A percentile compares a stretch with the other conserved stretches of the same genome.
phyloP scores from a whole-genome alignment of 1,139 yeast species.

The Debaryomycetaceae sp. region DNA sequence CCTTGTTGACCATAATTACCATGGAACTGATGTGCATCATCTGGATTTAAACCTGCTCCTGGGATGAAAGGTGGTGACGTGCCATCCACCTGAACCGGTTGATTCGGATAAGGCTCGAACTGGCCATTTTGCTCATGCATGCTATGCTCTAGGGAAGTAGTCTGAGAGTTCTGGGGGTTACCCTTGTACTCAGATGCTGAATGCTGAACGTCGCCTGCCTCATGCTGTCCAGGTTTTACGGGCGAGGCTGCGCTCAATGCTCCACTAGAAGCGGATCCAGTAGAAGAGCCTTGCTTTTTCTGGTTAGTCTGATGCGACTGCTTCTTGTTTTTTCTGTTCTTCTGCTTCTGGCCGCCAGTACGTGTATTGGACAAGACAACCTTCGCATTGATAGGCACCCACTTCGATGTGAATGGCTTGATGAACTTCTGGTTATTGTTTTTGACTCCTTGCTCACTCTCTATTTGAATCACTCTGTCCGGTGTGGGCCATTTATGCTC shows the following conservation, averaged over 20 bases:
- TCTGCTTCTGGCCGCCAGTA: constrained; percentile 25
- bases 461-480: constrained; percentile 26
- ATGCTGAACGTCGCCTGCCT: background rate
- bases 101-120: background rate
- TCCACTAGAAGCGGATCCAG: background rate
- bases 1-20: constrained; percentile 5
- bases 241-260: background rate
- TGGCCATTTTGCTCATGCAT: background rate
- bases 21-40: constrained; percentile 1
- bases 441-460: constrained; percentile 18
- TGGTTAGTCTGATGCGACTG: constrained; percentile 8
- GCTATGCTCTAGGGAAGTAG: background rate
- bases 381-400: constrained; percentile 86
- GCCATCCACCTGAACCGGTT: background rate
- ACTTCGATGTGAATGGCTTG: constrained; percentile 69
- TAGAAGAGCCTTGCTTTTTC: constrained; percentile 1
- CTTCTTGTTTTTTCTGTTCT: constrained; percentile 32
- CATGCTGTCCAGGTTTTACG: background rate
- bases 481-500: constrained; percentile 63
- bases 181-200: background rate
- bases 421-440: constrained; percentile 45
- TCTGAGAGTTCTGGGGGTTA: background rate
- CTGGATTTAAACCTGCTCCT: background rate
- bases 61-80: background rate
- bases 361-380: constrained; percentile 49